phyloP scores from a whole-genome alignment of 192 early-diverging fungal genomes.

The Thoreauomyces humboldtii region DNA sequence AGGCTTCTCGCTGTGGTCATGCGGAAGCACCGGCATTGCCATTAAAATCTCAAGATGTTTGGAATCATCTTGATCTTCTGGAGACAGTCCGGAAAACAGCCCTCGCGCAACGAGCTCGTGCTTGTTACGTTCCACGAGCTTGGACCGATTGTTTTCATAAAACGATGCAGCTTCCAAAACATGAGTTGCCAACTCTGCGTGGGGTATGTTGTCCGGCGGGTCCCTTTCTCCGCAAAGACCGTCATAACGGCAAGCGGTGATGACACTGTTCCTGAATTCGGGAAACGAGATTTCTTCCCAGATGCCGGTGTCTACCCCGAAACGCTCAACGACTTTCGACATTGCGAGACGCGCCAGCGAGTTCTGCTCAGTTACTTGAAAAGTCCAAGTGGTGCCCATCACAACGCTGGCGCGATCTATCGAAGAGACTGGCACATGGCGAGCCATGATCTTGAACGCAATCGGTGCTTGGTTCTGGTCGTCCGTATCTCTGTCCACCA shows the following conservation, averaged over 20 bases:
- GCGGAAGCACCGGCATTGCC: background rate
- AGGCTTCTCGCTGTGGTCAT: background rate
- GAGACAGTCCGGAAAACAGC: constrained; percentile 70
- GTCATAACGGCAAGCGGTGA: constrained; percentile 13
- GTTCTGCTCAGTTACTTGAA: constrained; percentile 60
- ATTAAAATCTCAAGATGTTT: constrained; percentile 22
- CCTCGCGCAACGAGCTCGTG: constrained; percentile 43
- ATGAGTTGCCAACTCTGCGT: background rate
- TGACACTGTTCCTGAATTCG: constrained; percentile 22
- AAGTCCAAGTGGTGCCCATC: constrained; percentile 90
- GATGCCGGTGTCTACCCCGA: constrained; percentile 74
- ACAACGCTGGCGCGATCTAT: constrained; percentile 81
- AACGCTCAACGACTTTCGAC: constrained; percentile 67
- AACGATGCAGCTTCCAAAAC: constrained; percentile 2
- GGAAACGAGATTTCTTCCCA: constrained; percentile 74
- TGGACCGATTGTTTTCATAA: background rate
- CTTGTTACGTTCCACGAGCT: constrained; percentile 30
- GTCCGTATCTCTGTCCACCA: too few species aligned
- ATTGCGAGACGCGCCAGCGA: constrained; percentile 68
- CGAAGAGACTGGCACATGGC: constrained; percentile 69
- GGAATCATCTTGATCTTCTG: constrained; percentile 33
- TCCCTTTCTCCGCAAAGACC: constrained; percentile 24
- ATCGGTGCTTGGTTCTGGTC: too few species aligned
- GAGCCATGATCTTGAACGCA: background rate
- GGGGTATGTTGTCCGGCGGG: constrained; percentile 1